Evolutionary conservation across 208 protist genomes (phyloP), one percentile per base, ranked within the genome.

Genomic region (Leishmania aethiopica): DNA sequence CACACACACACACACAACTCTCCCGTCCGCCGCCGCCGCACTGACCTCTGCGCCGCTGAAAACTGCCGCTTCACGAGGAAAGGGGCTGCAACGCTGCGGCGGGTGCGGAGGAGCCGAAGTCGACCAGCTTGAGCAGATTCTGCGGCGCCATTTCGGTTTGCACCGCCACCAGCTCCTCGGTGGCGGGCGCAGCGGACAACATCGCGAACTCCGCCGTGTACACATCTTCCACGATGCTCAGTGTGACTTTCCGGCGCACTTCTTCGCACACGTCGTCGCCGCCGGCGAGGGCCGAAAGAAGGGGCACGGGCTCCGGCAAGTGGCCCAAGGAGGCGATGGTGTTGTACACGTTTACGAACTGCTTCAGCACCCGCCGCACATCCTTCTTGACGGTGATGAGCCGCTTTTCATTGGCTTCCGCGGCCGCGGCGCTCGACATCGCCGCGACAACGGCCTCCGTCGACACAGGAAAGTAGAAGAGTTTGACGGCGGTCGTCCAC

Each of bases 311-410:
- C 62, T 84, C 57, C 25, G 90, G 90, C 42, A 94, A 78, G 47
- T 71, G 55, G 35, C 93, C 93, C 40, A 81, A 78, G 11, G 89
- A 83, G 13, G 91, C 93, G 32, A 95, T 75, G 72, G 76, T 79
- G 77, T 83, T 86, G 82, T 95, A 96, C 59, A 96, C 85, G 40
- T 91, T 85, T 74, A 87, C 66, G 4, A 92, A 69, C 76, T 85
- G 70, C 57, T 82, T 83, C 64, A 91, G 81, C 79, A 80, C 78
- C 3, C 74, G 72, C n/a, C 82, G 77, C 60, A 87, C 45, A 40
- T 83, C 83, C 45, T 82, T 83, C 72, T 84, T 80, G 42, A 60
- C 1, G 28, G 22, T 73, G n/a, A 73, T 72, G 40, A 49, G 25
- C 7, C 35, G 71, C 40, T 62, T 79, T 53, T 81, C 81, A 28